These are phyloP conservation scores for Alternaria rosae DNA, from an alignment of 2,329 filamentous ascomycete species.

Conservation along the genomic window DNA sequence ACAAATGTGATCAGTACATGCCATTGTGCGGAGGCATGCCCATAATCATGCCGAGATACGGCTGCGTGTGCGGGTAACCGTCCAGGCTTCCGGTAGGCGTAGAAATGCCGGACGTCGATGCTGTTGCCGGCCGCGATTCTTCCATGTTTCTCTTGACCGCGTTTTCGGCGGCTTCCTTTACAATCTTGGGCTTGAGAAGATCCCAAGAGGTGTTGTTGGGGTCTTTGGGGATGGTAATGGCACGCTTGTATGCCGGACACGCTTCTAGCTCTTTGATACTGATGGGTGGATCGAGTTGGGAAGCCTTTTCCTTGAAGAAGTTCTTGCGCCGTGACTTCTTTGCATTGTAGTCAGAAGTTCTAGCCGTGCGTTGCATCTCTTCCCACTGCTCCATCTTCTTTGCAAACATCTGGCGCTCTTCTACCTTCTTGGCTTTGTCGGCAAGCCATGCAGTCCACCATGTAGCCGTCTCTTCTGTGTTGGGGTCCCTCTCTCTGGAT, in stretches of 20 bases:
- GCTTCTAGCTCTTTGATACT: conserved; percentile 41
- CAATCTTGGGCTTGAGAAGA: conserved; percentile 46
- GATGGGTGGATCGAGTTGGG: conserved; percentile 49
- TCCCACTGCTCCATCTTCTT: conserved; percentile 50
- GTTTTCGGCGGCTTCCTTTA: conserved; percentile 42
- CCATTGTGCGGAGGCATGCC: conserved; percentile 13
- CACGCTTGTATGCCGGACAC: conserved; percentile 50
- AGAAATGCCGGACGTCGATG: conserved; percentile 28
- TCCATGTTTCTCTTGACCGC: conserved; percentile 12
- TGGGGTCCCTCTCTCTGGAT: conserved; percentile 19
- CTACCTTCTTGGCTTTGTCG: conserved; percentile 33
- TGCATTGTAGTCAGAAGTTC: conserved; percentile 38
- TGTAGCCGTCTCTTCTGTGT: conserved; percentile 31
- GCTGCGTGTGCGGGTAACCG: conserved; percentile 18
- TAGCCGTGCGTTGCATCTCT: conserved; percentile 38
- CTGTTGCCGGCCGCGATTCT: conserved; percentile 18
- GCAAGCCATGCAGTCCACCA: conserved; percentile 33
- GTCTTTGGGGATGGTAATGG: conserved; percentile 50
- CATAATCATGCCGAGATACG: conserved; percentile 15
- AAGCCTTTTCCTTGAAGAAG: conserved; percentile 50
- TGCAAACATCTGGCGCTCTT: conserved; percentile 44
- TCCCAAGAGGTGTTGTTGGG: conserved; percentile 48
- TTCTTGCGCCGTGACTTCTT: conserved; percentile 45
- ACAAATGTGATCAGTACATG: conserved; percentile 18
- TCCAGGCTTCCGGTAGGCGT: conserved; percentile 27